These are phyloP conservation scores for Tympanopsis confertula DNA, from an alignment of 2,329 filamentous ascomycete species.

Conservation along the genomic window DNA sequence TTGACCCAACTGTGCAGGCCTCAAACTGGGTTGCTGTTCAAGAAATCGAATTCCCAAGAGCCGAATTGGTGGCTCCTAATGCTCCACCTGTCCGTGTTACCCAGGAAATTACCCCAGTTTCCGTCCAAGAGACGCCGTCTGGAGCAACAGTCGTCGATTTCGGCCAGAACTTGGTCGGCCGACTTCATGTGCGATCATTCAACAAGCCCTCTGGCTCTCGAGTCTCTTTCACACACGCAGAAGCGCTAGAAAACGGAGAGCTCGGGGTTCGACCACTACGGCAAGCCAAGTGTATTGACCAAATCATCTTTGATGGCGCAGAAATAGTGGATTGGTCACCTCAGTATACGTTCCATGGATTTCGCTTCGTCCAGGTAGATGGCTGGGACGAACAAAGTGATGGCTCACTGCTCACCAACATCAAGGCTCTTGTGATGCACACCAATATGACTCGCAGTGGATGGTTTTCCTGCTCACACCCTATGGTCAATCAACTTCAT, in stretches of 20 bases:
- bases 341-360: constrained; percentile 38
- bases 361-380: constrained; percentile 35
- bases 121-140: constrained; percentile 19
- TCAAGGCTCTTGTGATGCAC: constrained; percentile 30
- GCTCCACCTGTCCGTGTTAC: constrained; percentile 29
- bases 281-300: constrained; percentile 26
- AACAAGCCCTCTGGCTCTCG: constrained; percentile 21
- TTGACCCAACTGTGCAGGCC: constrained; percentile 9
- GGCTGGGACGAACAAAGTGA: constrained; percentile 19
- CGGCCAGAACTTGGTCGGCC: constrained; percentile 45
- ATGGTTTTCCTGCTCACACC: constrained; percentile 37
- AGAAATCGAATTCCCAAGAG: constrained; percentile 13
- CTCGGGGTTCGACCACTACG: constrained; percentile 28
- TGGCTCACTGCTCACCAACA: constrained; percentile 6
- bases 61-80: constrained; percentile 24
- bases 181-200: constrained; percentile 24
- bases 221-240: constrained; percentile 30
- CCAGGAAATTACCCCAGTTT: constrained; percentile 14
- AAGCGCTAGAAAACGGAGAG: constrained; percentile 28
- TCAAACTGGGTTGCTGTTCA: constrained; percentile 16
- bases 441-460: constrained; percentile 38
- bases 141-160: constrained; percentile 39
- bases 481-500: constrained; percentile 38
- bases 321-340: constrained; percentile 25
- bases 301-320: constrained; percentile 16